Conservation (phyloP, 140 eudicot genomes). For the Bidens hawaiensis region DNA sequence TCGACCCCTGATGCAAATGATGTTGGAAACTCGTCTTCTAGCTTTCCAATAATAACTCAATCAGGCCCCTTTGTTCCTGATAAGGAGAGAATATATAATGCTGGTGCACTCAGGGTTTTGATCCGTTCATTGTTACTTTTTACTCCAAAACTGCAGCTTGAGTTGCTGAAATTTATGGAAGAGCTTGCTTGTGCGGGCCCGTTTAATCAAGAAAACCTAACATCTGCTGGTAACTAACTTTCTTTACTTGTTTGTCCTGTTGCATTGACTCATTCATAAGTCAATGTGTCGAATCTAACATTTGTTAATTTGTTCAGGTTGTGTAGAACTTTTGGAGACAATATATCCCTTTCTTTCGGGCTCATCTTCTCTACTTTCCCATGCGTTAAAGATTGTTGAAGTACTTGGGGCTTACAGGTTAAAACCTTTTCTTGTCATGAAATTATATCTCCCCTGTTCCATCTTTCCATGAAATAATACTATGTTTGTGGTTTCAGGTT, state of each 20-base stretch:
- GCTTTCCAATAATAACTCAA: conserved; percentile 51
- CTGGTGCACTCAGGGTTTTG: conserved; percentile 81
- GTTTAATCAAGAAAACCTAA: conserved; percentile 87
- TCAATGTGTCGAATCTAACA: not conserved
- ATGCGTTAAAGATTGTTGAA: conserved; percentile 79
- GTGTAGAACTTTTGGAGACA: conserved; percentile 89
- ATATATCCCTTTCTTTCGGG: conserved; percentile 73
- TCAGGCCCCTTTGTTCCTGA: conserved; percentile 59
- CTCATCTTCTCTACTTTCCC: conserved; percentile 70
- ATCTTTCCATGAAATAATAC: not conserved
- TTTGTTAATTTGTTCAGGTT: conserved; percentile 45
- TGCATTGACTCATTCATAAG: not conserved
- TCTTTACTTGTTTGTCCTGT: not conserved
- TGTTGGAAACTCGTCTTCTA: conserved; percentile 31
- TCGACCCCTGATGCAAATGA: conserved; percentile 49
- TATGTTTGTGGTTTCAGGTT: conserved; percentile 47
- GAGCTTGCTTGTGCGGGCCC: conserved; percentile 88
- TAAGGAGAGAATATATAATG: conserved; percentile 76
- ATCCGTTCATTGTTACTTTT: conserved; percentile 81
- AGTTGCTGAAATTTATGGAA: conserved; percentile 65
- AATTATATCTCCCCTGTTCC: not conserved
- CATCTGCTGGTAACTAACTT: conserved; percentile 70
- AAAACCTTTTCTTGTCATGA: not conserved
- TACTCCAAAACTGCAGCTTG: conserved; percentile 90
- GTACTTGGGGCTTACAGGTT: conserved; percentile 96